Conservation (phyloP, 257 asterid species). For the Przewalskia tangutica region DNA sequence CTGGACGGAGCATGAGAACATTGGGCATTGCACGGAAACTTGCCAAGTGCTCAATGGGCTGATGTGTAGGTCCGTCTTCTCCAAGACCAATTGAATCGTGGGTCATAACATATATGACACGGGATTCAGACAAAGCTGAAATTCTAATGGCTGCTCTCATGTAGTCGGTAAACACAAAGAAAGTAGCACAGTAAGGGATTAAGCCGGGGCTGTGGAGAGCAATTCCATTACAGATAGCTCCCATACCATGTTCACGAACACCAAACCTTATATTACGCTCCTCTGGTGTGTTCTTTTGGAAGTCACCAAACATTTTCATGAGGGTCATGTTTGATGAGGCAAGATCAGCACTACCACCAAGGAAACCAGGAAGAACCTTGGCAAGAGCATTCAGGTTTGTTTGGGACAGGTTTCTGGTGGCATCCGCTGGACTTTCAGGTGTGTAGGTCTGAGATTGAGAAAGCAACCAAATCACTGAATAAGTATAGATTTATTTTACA, state of each 20-base stretch:
- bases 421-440: constrained; percentile 64
- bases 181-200: constrained; percentile 76
- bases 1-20: constrained; percentile 71
- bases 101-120: constrained; percentile 83
- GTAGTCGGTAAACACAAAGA: constrained; percentile 78
- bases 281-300: constrained; percentile 72
- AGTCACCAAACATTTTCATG: constrained; percentile 60
- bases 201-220: constrained; percentile 65
- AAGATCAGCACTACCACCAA: constrained; percentile 89
- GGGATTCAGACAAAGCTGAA: constrained; percentile 53
- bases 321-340: constrained; percentile 90
- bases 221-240: constrained; percentile 70
- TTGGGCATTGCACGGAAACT: constrained; percentile 86
- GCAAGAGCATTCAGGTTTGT: constrained; percentile 64
- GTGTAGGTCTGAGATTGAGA: constrained; percentile 48
- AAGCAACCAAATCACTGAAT: background rate
- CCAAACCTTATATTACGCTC: constrained; percentile 70
- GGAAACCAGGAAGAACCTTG: constrained; percentile 70
- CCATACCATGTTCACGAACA: constrained; percentile 74
- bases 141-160: constrained; percentile 71
- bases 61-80: constrained; percentile 85
- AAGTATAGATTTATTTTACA: background rate
- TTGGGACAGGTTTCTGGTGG: constrained; percentile 69
- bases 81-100: constrained; percentile 85
- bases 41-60: constrained; percentile 72